Conservation (phyloP, 306 rosid species). For the Acmispon strigosus region DNA sequence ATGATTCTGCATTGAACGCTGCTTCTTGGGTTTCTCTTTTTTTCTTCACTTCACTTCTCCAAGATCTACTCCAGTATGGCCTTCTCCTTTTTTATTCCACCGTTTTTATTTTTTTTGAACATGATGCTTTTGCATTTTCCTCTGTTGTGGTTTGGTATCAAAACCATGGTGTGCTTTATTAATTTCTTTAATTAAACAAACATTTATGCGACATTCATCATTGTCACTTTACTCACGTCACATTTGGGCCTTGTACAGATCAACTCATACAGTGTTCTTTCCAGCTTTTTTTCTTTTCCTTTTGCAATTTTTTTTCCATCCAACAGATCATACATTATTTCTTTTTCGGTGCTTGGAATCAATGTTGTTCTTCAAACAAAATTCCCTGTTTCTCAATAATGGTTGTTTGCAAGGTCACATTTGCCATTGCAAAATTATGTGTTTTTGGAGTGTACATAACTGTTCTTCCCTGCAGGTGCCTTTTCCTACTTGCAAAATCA, state of each 20-base stretch:
- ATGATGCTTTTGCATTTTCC: not conserved
- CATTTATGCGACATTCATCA: slow-evolving; percentile 18
- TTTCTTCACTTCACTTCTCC: slow-evolving; percentile 51
- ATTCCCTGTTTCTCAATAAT: no score
- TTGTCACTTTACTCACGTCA: slow-evolving; percentile 36
- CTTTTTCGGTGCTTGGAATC: slow-evolving; percentile 31
- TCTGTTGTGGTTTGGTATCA: slow-evolving; percentile 42
- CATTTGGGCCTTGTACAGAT: slow-evolving; percentile 33
- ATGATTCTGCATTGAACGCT: slow-evolving; percentile 42
- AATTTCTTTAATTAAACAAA: slow-evolving; percentile 6
- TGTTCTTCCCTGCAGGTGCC: slow-evolving; percentile 3
- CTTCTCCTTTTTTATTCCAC: slow-evolving; percentile 26
- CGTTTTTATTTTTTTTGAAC: not conserved
- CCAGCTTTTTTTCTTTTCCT: slow-evolving; percentile 2
- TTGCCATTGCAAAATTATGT: slow-evolving; percentile 10
- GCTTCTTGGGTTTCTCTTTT: slow-evolving; percentile 30
- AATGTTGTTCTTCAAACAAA: not conserved
- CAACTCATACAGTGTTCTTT: no score
- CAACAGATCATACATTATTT: slow-evolving; percentile 5
- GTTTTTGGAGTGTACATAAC: not conserved
- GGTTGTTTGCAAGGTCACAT: slow-evolving; percentile 32
- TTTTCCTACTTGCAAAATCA: not conserved
- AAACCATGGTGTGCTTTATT: slow-evolving; percentile 25
- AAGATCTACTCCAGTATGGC: slow-evolving; percentile 86
- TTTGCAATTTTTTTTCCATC: not conserved